Conservation (phyloP, 208 protist genomes). For the Leishmania arabica region DNA sequence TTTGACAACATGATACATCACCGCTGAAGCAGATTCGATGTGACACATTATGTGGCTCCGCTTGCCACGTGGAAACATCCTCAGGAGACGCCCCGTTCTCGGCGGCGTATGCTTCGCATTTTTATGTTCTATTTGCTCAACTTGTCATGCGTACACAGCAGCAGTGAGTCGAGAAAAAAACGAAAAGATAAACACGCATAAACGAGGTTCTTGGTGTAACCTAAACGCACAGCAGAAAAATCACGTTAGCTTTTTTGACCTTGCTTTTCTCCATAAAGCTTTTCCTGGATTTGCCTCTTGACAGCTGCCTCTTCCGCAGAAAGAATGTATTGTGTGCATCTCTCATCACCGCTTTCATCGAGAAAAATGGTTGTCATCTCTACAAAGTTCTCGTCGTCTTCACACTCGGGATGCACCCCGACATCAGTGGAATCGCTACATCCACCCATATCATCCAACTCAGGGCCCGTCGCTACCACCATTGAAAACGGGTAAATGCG, state of each 20-base stretch:
- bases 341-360: constrained; percentile 1
- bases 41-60: too few species aligned
- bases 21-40: not conserved
- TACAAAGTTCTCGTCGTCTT: not conserved
- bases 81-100: not conserved
- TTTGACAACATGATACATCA: not conserved
- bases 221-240: not conserved
- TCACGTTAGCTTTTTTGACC: not conserved
- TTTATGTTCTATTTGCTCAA: not conserved
- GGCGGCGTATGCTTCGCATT: not conserved
- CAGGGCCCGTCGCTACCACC: too few species aligned
- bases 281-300: constrained; percentile 10
- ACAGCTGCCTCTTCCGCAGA: constrained; percentile 4
- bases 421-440: too few species aligned
- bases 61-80: too few species aligned
- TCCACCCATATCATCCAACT: not conserved
- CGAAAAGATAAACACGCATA: not conserved
- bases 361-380: constrained; percentile 3
- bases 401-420: not conserved
- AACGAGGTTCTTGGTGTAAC: not conserved
- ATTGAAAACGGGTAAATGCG: not conserved
- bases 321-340: constrained; percentile 9
- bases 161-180: not conserved
- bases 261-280: constrained; percentile 1
- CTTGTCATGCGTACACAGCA: not conserved